phyloP scores from a whole-genome alignment of 495 filamentous ascomycete species.

The Cercophora newfieldiana region DNA sequence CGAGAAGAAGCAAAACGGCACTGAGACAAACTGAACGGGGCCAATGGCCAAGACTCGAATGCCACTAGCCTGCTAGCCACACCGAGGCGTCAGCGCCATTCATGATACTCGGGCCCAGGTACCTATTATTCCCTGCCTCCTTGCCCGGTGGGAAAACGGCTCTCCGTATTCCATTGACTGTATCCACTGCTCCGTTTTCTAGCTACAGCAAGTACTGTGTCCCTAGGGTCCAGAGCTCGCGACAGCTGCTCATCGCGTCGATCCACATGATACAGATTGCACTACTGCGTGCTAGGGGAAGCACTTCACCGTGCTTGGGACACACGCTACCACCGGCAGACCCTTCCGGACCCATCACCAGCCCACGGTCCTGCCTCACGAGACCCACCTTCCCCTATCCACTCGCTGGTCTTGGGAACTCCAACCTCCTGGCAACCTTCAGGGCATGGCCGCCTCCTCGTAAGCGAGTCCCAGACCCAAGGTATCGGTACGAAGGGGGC shows the following conservation, averaged over 20 bases:
- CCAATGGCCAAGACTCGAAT: background rate
- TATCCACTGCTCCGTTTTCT: background rate
- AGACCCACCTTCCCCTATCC: background rate
- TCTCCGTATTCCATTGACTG: background rate
- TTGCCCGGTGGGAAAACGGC: background rate
- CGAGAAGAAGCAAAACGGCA: background rate
- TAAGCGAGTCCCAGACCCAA: constrained; percentile 1
- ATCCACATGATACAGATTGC: background rate
- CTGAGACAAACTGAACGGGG: background rate
- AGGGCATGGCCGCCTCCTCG: background rate
- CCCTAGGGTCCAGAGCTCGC: background rate
- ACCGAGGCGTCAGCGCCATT: background rate
- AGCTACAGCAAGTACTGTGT: background rate
- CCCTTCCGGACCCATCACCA: background rate
- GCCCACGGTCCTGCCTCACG: background rate
- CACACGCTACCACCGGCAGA: background rate
- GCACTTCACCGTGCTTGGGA: background rate
- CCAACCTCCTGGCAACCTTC: background rate
- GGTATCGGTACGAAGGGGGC: background rate
- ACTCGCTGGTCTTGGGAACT: background rate
- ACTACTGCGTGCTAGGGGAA: background rate
- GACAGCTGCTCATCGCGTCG: background rate
- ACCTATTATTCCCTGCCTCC: background rate
- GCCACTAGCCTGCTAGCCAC: background rate
- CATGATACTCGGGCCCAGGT: background rate